Base-by-base conservation (phyloP, 2,329 filamentous ascomycete genomes). In the Fusarium praegraminearum region DNA sequence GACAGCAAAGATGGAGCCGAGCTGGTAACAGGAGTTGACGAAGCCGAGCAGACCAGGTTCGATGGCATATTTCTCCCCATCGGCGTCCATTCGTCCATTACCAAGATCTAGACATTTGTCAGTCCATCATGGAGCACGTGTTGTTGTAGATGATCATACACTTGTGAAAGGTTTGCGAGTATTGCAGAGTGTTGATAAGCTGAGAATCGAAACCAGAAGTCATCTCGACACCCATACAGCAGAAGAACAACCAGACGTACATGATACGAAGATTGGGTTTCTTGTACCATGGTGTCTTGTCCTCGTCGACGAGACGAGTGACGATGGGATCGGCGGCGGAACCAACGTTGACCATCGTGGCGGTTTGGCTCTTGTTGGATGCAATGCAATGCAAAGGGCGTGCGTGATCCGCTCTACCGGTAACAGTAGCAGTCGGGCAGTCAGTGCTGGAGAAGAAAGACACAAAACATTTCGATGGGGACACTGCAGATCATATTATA, bases 181-280 rank as follows among this genome's bases (percentile, higher is more conserved):
- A 80, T 59, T 83, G 81, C 1, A 83, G 73, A 1, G 79, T 80
- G 66, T 82, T 82, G 72, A 78, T 77, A n/a, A 78, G 67, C 57
- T 78, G 84, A 5, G 82, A 84, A 70, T 88, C 86, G 56, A 87
- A 88, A 0, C 86, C 85, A 5, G 83, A 86, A 0, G 86, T 87
- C 64, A 86, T 85, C 75, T 88, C 86, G 22, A 88, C 84, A 54
- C 85, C 85, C 76, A 87, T 83, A 71, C 83, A 86, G 47, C 83
- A 84, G 13, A 83, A 80, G 44, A 88, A 84, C 53, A 88, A 79
- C 55, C 83, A 75, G 5, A 87, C 71, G 70, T 88, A 88, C 56
- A 88, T 79, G 5, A 73, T 62, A 44, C 86, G 80, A 32, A 88
- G 78, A 63, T 87, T 87, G 0, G 80, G 83, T 71, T 88, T 88